Percentiles rank a stretch among this genome's conserved stretches.
Conservation (phyloP, 805 yeast genomes). For the Metschnikowia orientalis region DNA sequence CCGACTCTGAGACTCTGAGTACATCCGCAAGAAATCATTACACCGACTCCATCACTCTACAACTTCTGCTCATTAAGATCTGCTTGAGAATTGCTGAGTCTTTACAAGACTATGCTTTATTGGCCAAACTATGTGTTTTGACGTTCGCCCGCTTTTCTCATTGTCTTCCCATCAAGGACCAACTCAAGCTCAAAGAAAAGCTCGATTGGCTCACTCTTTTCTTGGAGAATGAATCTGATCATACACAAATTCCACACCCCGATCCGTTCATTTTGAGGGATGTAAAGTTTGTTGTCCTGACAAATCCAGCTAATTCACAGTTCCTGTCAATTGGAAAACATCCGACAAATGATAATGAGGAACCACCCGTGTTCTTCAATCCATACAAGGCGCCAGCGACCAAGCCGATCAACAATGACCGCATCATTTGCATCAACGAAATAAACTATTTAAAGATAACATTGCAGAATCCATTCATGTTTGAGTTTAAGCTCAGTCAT, state of each 20-base stretch:
- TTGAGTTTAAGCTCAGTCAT: constrained; percentile 58
- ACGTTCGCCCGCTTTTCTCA: constrained; percentile 54
- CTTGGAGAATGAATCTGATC: constrained; percentile 23
- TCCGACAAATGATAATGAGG: constrained; percentile 1
- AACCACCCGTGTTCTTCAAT: constrained; percentile 38
- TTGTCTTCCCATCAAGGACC: constrained; percentile 56
- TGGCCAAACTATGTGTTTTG: constrained; percentile 46
- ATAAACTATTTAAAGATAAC: constrained; percentile 51
- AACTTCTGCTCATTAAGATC: constrained; percentile 49
- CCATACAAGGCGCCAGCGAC: constrained; percentile 37
- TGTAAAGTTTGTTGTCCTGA: constrained; percentile 27
- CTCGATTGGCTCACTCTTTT: constrained; percentile 21
- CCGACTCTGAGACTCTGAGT: constrained; percentile 26
- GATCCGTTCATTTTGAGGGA: constrained; percentile 64
- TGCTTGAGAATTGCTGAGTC: constrained; percentile 52
- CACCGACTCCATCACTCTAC: constrained; percentile 51
- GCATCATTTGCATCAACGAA: constrained; percentile 42
- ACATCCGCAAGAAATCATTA: constrained; percentile 21
- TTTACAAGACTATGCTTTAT: constrained; percentile 38
- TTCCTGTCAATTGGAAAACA: constrained; percentile 6
- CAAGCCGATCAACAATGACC: constrained; percentile 46
- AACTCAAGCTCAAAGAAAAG: constrained; percentile 37
- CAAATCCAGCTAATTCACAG: constrained; percentile 4
- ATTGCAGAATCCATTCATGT: constrained; percentile 76
- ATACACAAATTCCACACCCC: constrained; percentile 52